These are phyloP conservation scores for Annulohypoxylon truncatum DNA, from an alignment of 2,329 filamentous ascomycete species.

Conservation along the genomic window DNA sequence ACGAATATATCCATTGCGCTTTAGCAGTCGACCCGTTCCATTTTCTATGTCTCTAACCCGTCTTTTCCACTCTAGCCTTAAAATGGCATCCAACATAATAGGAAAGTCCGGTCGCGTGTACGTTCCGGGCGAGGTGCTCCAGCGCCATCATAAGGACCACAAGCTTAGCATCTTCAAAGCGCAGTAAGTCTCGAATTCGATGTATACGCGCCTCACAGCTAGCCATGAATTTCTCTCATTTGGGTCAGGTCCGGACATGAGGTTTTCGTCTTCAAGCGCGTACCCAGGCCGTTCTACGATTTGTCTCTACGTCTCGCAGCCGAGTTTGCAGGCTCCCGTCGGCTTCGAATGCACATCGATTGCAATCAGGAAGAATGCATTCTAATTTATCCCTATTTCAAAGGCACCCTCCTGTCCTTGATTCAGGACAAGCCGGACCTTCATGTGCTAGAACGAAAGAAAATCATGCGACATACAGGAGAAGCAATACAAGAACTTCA, in stretches of 20 bases:
- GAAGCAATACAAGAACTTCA: conserved; percentile 53
- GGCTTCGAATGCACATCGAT: conserved; percentile 53
- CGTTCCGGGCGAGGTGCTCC: conserved; percentile 48
- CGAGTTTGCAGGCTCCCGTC: conserved; percentile 48
- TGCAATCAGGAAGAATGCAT: conserved; percentile 49
- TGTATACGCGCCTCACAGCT: conserved; percentile 27
- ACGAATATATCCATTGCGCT: too few relatives aligned
- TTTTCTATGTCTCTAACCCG: conserved; percentile 5
- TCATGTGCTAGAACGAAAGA: conserved; percentile 46
- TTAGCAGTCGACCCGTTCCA: not conserved
- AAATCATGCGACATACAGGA: conserved; percentile 50
- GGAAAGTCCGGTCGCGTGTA: conserved; percentile 54
- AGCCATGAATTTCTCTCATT: conserved; percentile 29
- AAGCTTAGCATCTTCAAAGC: conserved; percentile 50
- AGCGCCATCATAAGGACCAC: conserved; percentile 40
- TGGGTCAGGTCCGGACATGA: conserved; percentile 47
- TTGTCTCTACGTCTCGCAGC: conserved; percentile 49
- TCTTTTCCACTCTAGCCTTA: conserved; percentile 37
- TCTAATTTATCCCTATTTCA: conserved; percentile 53
- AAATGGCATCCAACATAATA: conserved; percentile 51
- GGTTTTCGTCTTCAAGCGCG: conserved; percentile 51
- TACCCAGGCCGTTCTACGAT: conserved; percentile 49
- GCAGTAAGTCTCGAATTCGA: conserved; percentile 47
- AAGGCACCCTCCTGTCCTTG: conserved; percentile 49
- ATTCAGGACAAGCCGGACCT: conserved; percentile 50